phyloP scores from a whole-genome alignment of 306 rosid genomes.

The Cyclanthera cordifolia region DNA sequence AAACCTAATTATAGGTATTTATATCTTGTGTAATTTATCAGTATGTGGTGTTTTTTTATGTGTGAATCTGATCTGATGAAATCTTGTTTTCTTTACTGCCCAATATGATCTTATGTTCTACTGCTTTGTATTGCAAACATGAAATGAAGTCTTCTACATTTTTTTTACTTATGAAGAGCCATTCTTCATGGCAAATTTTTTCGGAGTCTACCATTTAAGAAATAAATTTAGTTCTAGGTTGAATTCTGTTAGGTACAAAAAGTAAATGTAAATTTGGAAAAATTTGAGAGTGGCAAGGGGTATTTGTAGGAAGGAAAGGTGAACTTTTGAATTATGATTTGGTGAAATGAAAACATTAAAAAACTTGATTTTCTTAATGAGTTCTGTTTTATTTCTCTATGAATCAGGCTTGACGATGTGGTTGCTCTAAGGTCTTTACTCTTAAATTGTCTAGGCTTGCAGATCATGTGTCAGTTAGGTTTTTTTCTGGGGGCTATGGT shows the following conservation, averaged over 20 bases:
- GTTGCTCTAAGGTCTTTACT: neutral
- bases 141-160: neutral
- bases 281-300: neutral
- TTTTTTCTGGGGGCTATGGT: neutral
- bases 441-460: neutral
- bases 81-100: neutral
- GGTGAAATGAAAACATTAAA: neutral
- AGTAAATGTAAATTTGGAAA: neutral
- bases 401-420: neutral
- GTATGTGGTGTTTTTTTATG: neutral
- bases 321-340: neutral
- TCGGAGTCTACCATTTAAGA: neutral
- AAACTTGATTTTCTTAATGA: neutral
- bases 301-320: neutral
- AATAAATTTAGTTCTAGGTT: neutral
- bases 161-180: neutral
- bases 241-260: neutral
- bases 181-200: neutral
- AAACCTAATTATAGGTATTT: conserved; percentile 81
- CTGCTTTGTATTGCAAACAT: neutral
- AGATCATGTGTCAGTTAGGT: neutral
- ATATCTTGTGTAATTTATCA: conserved; percentile 18
- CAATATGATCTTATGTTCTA: neutral
- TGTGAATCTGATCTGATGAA: neutral
- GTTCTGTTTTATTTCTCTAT: neutral